Evolutionary conservation across 805 yeast species (phyloP).

Genomic region (Nakazawaea ambrosiae): DNA sequence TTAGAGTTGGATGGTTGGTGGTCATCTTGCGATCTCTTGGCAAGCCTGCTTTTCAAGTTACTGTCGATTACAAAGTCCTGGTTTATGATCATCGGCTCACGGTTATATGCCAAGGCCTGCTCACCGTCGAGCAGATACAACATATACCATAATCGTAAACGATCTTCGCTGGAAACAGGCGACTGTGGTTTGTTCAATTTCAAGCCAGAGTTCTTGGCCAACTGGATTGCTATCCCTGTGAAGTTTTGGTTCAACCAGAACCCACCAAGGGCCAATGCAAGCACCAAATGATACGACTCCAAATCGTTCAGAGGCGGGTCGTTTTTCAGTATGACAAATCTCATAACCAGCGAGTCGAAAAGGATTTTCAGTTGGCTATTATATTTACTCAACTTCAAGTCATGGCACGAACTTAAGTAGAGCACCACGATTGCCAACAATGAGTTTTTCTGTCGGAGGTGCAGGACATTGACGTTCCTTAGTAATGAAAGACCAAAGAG

Average conservation of each 20-base stretch:
- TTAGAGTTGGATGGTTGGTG: constrained; percentile 2
- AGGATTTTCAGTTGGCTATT: constrained; percentile 21
- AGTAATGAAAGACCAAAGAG: constrained; percentile 59
- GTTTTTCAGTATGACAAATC: constrained; percentile 26
- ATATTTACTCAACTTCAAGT: constrained; percentile 28
- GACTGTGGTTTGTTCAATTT: constrained; percentile 19
- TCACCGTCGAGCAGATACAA: constrained; percentile 63
- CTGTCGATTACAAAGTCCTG: constrained; percentile 33
- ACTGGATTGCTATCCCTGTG: constrained; percentile 60
- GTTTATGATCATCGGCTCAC: constrained; percentile 47
- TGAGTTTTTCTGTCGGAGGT: constrained; percentile 42
- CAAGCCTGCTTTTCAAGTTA: constrained; percentile 8
- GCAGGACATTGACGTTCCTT: constrained; percentile 35
- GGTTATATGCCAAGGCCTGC: constrained; percentile 53
- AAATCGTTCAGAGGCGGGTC: constrained; percentile 20
- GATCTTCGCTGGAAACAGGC: constrained; percentile 28
- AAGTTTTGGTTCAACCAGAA: constrained; percentile 66
- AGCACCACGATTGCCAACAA: constrained; percentile 53
- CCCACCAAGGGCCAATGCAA: constrained; percentile 58
- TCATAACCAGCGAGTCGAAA: constrained; percentile 18
- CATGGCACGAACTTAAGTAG: constrained; percentile 57
- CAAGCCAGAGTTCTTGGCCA: constrained; percentile 48
- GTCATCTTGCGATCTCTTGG: constrained; percentile 8
- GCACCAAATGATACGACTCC: constrained; percentile 52
- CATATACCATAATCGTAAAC: constrained; percentile 59